Conservation (phyloP, 148 eudicot genomes). For the Chenopodium formosanum region DNA sequence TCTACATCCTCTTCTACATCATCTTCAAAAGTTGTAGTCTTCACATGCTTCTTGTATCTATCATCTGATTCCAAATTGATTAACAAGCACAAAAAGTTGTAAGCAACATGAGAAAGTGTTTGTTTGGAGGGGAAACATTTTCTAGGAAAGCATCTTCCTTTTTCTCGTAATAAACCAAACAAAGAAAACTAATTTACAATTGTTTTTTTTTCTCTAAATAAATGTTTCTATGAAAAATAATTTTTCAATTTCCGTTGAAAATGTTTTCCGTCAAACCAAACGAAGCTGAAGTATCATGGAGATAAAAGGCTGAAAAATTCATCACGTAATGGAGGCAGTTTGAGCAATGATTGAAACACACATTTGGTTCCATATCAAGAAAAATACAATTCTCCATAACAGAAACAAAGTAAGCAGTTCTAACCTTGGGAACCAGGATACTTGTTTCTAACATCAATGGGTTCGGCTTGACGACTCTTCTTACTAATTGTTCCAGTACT, state of each 20-base stretch:
- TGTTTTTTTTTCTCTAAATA: no score
- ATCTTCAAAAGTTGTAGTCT: neutral
- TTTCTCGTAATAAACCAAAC: no score
- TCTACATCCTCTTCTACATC: conserved; percentile 29
- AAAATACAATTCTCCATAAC: neutral
- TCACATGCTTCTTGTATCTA: conserved; percentile 20
- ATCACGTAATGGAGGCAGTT: neutral
- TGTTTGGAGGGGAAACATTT: no score
- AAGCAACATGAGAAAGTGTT: neutral
- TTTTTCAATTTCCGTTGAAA: no score
- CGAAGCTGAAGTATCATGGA: no score
- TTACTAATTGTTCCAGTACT: neutral
- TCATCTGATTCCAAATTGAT: conserved; percentile 21
- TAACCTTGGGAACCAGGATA: conserved; percentile 24
- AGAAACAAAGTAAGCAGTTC: neutral
- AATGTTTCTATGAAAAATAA: no score
- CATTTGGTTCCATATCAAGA: neutral
- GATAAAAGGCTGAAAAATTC: no score
- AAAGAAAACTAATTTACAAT: no score
- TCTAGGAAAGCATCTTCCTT: no score
- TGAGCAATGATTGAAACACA: neutral
- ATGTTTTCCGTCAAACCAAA: no score
- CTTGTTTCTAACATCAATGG: conserved; percentile 9
- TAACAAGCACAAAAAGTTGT: neutral
- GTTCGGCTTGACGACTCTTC: conserved; percentile 19